Evolutionary conservation across 1,139 yeast species (phyloP).

Genomic region (Saccharomyces hybrid): DNA sequence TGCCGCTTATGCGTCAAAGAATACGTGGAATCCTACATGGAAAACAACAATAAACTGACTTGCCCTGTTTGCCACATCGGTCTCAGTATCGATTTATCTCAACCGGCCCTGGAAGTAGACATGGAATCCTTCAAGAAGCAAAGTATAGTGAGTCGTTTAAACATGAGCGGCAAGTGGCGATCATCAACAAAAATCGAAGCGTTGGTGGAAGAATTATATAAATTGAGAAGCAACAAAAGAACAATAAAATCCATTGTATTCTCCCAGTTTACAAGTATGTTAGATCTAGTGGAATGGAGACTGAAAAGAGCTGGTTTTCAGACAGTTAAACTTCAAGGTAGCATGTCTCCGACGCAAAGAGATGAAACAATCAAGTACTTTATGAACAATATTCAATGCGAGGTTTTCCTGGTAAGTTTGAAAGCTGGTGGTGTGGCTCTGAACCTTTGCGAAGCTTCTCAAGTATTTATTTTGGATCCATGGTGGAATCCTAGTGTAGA

Average conservation of each 20-base stretch:
- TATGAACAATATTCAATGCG: conserved; percentile 86
- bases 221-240: conserved; percentile 72
- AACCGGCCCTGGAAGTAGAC: conserved; percentile 74
- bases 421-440: conserved; percentile 99
- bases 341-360: conserved; percentile 93
- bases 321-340: conserved; percentile 89
- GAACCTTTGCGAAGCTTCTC: conserved; percentile 92
- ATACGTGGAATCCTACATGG: conserved; percentile 75
- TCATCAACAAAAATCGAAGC: conserved; percentile 97
- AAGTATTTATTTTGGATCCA: conserved; percentile 89
- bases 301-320: conserved; percentile 87
- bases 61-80: conserved; percentile 97
- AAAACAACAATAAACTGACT: conserved; percentile 50
- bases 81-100: conserved; percentile 79
- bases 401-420: conserved; percentile 85
- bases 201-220: conserved; percentile 82
- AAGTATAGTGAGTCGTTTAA: conserved; percentile 82
- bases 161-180: conserved; percentile 79
- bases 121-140: conserved; percentile 58
- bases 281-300: conserved; percentile 93
- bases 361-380: conserved; percentile 84
- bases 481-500: conserved; percentile 99
- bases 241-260: conserved; percentile 94
- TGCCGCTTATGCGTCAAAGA: conserved; percentile 89
- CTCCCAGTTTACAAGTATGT: conserved; percentile 93